Percentiles rank a stretch among this genome's conserved stretches.
Conservation (phyloP, 257 asterid genomes). For the Solanum pimpinellifolium region DNA sequence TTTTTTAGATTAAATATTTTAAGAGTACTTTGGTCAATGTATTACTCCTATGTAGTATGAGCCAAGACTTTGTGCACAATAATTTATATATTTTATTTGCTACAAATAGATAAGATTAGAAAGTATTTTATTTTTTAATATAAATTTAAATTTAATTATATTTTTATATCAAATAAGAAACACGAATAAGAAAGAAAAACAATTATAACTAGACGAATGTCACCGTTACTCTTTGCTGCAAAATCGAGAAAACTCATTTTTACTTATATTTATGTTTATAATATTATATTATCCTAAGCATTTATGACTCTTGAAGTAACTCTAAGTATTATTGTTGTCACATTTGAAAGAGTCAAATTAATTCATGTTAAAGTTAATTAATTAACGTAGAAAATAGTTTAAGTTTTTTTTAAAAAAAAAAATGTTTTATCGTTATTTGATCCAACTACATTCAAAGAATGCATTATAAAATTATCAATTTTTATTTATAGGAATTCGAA, state of each 20-base stretch:
- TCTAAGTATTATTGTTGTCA: not conserved
- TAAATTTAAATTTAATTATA: no score
- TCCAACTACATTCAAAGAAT: fast-evolving
- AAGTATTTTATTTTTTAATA: no score
- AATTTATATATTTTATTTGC: not conserved
- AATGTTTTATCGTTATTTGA: no score
- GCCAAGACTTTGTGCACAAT: not conserved
- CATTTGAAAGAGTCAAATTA: not conserved
- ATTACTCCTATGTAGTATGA: not conserved
- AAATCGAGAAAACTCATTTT: no score
- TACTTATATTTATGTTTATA: no score
- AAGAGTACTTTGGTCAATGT: no score
- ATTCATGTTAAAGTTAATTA: not conserved
- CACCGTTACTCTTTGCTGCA: not conserved
- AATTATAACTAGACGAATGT: no score
- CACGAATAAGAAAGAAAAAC: no score
- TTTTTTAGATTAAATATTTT: no score
- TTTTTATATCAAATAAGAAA: no score
- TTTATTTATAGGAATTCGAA: fast-evolving
- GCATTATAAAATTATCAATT: not conserved
- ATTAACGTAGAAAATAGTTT: not conserved
- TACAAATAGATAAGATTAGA: no score
- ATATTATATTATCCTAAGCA: not conserved
- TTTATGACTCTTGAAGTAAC: not conserved
- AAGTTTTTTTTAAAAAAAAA: not conserved